Base-by-base conservation (phyloP, 2,329 filamentous ascomycete species). In the Tolypocladium nubicola region DNA sequence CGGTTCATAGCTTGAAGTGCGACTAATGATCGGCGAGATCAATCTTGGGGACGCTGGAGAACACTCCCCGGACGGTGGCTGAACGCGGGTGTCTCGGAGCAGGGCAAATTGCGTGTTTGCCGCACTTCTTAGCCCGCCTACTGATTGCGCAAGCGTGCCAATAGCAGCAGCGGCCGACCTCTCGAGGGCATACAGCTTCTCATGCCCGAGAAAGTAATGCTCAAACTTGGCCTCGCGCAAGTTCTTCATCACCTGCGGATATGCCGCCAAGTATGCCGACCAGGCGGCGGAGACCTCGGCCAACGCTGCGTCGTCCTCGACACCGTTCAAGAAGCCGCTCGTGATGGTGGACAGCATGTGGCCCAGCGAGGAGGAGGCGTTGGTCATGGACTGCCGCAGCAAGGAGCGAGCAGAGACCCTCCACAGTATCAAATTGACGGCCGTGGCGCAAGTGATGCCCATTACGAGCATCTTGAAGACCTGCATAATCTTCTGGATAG, bases 91-190 rank as follows among this genome's bases (percentile, higher is more conserved):
- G 66, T 91, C 86, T 57, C 84, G 84, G 38, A 95, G 77, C 43
- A 96, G 79, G 21, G 87, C 82, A 67, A 96, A 94, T 67, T 96
- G 91, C 35, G 91, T 90, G 58, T 86, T 83, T 37, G 90, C 90
- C 43, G 92, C 90, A 75, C 90, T 95, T 62, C 89, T 82, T 64
- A 97, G 75, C 7, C 90, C 91, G 70, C 92, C 90, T 61, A 96
- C 85, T 62, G 89, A 90, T 69, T 96, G 91, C 14, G 89, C 85
- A 43, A 96, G 79, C 53, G 84, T 85, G 69, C 93, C 88, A 66
- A 96, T 83, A 64, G 88, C 91, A 65, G 88, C 86, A 53, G 91
- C 88, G 3, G 96, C 79, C 35, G 81, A 84, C 59, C 86, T 84
- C 67, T 96, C 88, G 5, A 92, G 77, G 45, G 80, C 79, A 67